phyloP scores from a whole-genome alignment of 1,139 yeast species.

The Hyphopichia burtonii region DNA sequence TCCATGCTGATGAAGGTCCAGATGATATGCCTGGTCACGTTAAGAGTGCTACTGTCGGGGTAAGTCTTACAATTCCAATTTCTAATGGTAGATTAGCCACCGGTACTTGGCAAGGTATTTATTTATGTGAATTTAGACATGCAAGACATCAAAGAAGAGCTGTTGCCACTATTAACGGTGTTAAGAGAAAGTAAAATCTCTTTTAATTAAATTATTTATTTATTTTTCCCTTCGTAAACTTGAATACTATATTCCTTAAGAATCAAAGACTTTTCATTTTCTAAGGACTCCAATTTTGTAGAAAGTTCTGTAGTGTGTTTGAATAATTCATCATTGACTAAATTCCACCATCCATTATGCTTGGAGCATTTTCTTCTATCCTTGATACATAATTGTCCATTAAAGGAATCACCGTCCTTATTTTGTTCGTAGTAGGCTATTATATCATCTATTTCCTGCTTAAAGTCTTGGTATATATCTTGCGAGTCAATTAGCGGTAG shows the following conservation, averaged over 20 bases:
- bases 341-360: slow-evolving; percentile 67
- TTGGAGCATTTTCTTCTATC: slow-evolving; percentile 66
- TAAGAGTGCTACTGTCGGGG: slow-evolving; percentile 65
- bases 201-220: neutral
- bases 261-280: slow-evolving; percentile 20
- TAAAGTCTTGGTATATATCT: slow-evolving; percentile 13
- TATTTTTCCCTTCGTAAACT: slow-evolving; percentile 22
- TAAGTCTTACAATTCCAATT: slow-evolving; percentile 65
- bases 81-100: slow-evolving; percentile 63
- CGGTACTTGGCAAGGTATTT: slow-evolving; percentile 87
- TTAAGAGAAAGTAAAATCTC: slow-evolving; percentile 19
- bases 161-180: slow-evolving; percentile 74
- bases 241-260: slow-evolving; percentile 36
- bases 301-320: slow-evolving; percentile 29
- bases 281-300: slow-evolving; percentile 18
- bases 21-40: slow-evolving; percentile 87
- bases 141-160: slow-evolving; percentile 62
- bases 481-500: slow-evolving; percentile 2
- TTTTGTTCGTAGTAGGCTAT: slow-evolving; percentile 10
- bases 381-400: slow-evolving; percentile 45
- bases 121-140: slow-evolving; percentile 69
- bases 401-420: slow-evolving; percentile 13
- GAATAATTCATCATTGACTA: slow-evolving; percentile 46
- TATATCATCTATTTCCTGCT: slow-evolving; percentile 16
- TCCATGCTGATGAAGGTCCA: slow-evolving; percentile 73